Evolutionary conservation across 2,329 filamentous ascomycete genomes (phyloP), one percentile per base, ranked within the genome.

Genomic region (Ophiostoma piceae): DNA sequence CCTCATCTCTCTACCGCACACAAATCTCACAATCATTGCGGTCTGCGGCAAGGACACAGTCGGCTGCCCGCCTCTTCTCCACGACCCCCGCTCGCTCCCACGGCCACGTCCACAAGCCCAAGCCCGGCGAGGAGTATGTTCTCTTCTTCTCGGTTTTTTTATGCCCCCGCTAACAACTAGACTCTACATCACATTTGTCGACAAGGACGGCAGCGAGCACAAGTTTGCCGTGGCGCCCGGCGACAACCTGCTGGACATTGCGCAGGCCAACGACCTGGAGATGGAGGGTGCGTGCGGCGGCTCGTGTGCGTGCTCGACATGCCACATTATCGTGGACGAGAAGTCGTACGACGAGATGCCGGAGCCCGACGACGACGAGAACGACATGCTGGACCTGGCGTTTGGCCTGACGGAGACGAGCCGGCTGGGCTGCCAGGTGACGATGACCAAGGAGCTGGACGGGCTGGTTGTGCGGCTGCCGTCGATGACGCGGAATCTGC

Each of bases 201-300:
- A 97, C 79, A 97, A 98, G 80, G 93, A 97, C 26, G 89, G 89
- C 67, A 83, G 87, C 39, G 84, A 88, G 74, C 85, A 92, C 78
- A 92, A 90, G 72, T 87, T 97, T 76, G 88, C 90, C 71, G 94
- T 97, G 9, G 84, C 87, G 16, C 88, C 91, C 75, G 95, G 95
- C 67, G 93, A 97, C 80, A 99, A 99, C 79, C 83, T 99, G 69
- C 85, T 99, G 69, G 94, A 98, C 77, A 94, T 99, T 76, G 95
- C 94, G 29, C 94, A 97, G 79, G 92, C 91, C 65, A 87, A 98
- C 79, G 94, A 98, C 77, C 83, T 99, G 60, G 95, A 99, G 79
- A 98, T 99, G 94, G 95, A 99, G 83, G 94, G 95, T 72, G 95
- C 95, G 14, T 99, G 95, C 77, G 95, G 95, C 74, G 95, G 93